Evolutionary conservation across 768 basidiomycete genomes (phyloP).

Genomic region (Hortiboletus flavorubellus): DNA sequence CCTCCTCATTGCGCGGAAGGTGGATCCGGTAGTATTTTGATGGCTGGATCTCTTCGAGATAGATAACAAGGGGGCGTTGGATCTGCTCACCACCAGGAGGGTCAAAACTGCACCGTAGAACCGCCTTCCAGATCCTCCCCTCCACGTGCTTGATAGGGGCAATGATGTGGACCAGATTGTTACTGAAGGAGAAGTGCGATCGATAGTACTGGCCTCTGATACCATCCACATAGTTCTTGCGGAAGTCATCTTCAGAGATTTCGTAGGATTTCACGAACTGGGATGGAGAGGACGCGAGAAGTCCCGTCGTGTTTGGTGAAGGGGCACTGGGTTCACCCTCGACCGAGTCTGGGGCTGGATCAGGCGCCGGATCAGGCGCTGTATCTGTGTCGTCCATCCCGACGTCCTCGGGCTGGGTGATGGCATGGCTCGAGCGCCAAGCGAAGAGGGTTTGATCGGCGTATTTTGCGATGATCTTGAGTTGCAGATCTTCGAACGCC

Average conservation of each 20-base stretch:
- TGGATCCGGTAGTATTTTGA: conserved; percentile 17
- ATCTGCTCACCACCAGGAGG: conserved; percentile 2
- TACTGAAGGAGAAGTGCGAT: conserved; percentile 16
- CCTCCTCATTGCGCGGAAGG: not conserved
- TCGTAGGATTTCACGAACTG: conserved; percentile 20
- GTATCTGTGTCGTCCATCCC: conserved; percentile 6
- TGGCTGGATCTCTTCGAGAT: conserved; percentile 15
- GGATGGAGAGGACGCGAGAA: conserved; percentile 24
- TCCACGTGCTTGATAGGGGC: conserved; percentile 18
- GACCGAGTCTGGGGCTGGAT: not conserved
- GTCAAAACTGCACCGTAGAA: conserved; percentile 25
- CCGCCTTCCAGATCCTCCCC: conserved; percentile 17
- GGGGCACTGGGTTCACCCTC: not conserved
- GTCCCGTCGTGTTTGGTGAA: conserved; percentile 15
- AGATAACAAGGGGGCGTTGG: conserved; percentile 23
- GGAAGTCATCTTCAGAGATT: conserved; percentile 19
- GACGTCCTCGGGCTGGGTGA: conserved; percentile 6
- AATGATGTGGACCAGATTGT: conserved; percentile 20
- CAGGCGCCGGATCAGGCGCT: not conserved
- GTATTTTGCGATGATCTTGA: conserved; percentile 17
- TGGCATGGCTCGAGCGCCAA: conserved; percentile 15
- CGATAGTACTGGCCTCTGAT: conserved; percentile 13
- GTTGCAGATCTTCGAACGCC: conserved; percentile 27
- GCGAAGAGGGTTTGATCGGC: conserved; percentile 28
- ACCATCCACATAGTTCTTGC: conserved; percentile 15